phyloP scores from a whole-genome alignment of 371 early-diverging fungal species.

The Capillidium rhysosporum region DNA sequence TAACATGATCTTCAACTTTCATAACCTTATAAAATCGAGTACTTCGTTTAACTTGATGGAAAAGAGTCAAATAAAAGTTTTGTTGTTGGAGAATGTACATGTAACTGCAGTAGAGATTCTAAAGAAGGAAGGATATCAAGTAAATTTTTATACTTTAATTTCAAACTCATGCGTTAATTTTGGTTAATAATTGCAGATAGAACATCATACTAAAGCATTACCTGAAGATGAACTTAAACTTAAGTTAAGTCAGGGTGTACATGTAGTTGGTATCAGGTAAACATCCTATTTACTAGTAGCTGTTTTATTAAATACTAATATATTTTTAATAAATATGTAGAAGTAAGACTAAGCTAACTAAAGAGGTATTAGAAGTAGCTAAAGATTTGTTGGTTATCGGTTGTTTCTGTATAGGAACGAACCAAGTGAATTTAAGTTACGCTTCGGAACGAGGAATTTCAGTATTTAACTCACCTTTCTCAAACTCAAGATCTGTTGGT shows the following conservation, averaged over 20 bases:
- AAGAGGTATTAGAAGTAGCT: slow-evolving; percentile 63
- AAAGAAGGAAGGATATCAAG: slow-evolving; percentile 77
- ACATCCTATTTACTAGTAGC: not conserved
- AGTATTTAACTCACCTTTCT: slow-evolving; percentile 95
- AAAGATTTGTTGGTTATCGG: slow-evolving; percentile 80
- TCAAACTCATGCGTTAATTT: no score
- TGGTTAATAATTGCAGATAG: slow-evolving; percentile 36
- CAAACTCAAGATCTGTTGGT: slow-evolving; percentile 48
- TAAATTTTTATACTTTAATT: no score
- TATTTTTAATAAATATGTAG: slow-evolving; percentile 14
- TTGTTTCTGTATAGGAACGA: slow-evolving; percentile 97
- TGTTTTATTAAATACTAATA: not conserved
- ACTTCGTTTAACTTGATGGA: no score
- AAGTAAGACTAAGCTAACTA: slow-evolving; percentile 83
- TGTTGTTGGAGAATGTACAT: slow-evolving; percentile 82
- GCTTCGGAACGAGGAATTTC: slow-evolving; percentile 76
- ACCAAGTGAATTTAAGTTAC: slow-evolving; percentile 80
- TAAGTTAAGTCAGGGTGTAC: slow-evolving; percentile 73
- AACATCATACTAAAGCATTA: slow-evolving; percentile 72
- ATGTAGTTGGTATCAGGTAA: slow-evolving; percentile 83
- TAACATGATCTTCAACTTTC: no score
- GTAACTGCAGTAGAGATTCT: slow-evolving; percentile 66
- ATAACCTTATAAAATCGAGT: no score
- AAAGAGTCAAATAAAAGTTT: slow-evolving; percentile 34
- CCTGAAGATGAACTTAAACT: slow-evolving; percentile 64